A percentile compares a stretch with the other conserved stretches of the same genome.
Evolutionary conservation across 371 early-diverging fungal species (phyloP).

Genomic region (Mortierella sp.): DNA sequence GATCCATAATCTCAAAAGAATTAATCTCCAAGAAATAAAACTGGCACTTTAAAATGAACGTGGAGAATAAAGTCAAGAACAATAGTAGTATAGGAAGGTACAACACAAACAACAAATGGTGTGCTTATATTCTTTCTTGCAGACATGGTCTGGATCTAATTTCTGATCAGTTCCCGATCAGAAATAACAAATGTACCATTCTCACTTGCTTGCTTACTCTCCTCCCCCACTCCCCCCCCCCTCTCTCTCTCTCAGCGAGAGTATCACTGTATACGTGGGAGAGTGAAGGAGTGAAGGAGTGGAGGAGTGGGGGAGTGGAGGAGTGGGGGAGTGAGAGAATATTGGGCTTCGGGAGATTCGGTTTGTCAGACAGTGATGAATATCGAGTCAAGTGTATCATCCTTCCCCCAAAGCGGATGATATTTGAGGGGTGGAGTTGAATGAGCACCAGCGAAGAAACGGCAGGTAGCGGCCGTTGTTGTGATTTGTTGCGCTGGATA

Average conservation of each 20-base stretch:
- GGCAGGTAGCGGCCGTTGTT: constrained; percentile 27
- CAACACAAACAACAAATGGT: constrained; percentile 28
- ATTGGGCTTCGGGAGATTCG: too few species aligned
- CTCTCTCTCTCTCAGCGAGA: too few species aligned
- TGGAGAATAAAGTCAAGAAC: constrained; percentile 18
- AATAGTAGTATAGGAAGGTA: constrained; percentile 3
- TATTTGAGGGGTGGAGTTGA: neutral
- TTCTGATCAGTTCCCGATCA: neutral
- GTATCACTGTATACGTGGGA: too few species aligned
- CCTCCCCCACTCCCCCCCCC: too few species aligned
- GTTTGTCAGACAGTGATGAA: neutral
- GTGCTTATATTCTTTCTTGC: constrained; percentile 12
- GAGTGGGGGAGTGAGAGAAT: neutral
- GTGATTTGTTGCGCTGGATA: constrained; percentile 29
- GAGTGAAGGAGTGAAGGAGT: neutral
- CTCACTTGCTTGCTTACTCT: too few species aligned
- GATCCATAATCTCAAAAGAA: constrained; percentile 32
- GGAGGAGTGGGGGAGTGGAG: neutral
- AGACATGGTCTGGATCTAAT: neutral
- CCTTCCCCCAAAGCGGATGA: neutral
- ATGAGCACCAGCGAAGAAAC: constrained; percentile 1
- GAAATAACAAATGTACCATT: too few species aligned
- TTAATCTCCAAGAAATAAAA: neutral
- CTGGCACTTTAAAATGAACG: constrained; percentile 28
- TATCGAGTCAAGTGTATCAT: neutral